Evolutionary conservation across 2,329 filamentous ascomycete genomes (phyloP).

Genomic region (Sclerotiophoma versabilis): DNA sequence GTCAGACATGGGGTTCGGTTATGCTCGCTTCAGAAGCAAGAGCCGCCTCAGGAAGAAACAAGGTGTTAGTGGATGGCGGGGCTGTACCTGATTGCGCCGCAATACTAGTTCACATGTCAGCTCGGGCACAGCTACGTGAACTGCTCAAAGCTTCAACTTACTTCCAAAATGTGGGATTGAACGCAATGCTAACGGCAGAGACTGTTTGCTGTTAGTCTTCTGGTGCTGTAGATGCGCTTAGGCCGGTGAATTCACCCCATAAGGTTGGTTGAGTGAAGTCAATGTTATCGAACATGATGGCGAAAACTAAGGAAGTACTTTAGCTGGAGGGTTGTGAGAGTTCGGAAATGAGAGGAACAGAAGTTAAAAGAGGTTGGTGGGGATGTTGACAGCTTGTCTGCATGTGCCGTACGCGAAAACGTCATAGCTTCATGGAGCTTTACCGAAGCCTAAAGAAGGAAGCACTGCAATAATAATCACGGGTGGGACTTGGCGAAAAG

Average conservation of each 20-base stretch:
- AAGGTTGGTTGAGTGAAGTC: conserved; percentile 57
- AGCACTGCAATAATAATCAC: not conserved
- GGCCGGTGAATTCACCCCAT: conserved; percentile 51
- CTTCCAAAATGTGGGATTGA: conserved; percentile 99
- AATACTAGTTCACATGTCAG: conserved; percentile 62
- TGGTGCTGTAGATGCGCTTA: not conserved
- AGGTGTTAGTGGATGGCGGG: conserved; percentile 19
- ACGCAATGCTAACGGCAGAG: conserved; percentile 80
- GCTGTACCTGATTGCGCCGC: conserved; percentile 78
- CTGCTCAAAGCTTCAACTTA: conserved; percentile 53
- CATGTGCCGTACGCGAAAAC: conserved; percentile 36
- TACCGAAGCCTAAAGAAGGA: conserved; percentile 9
- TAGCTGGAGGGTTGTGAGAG: not conserved
- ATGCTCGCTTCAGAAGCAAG: not conserved
- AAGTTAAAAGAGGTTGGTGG: conserved; percentile 9
- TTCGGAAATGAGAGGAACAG: not conserved
- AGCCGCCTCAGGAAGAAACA: not conserved
- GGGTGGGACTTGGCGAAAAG: not conserved
- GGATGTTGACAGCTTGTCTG: conserved; percentile 32
- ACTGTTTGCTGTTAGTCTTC: conserved; percentile 60
- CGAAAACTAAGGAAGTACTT: not conserved
- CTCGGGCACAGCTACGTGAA: not conserved
- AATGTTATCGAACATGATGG: conserved; percentile 40
- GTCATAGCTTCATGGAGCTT: conserved; percentile 35
- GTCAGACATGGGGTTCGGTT: conserved; percentile 9